phyloP scores from a whole-genome alignment of 2,329 filamentous ascomycete genomes.

The Cercospora sp. region DNA sequence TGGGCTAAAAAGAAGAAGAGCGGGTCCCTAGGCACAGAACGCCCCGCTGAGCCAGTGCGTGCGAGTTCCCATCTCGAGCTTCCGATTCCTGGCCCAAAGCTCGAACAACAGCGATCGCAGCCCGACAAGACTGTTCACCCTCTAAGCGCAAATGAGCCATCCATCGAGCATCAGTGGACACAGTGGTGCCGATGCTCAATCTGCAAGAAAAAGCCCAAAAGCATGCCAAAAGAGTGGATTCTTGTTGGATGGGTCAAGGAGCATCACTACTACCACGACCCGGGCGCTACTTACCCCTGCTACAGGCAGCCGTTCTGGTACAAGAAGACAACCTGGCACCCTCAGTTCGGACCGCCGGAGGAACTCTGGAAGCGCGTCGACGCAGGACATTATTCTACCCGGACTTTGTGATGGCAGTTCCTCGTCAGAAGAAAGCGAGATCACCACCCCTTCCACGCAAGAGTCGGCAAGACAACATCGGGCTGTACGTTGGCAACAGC shows the following conservation, averaged over 20 bases:
- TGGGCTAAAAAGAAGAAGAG: neutral
- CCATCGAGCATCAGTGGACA: slow-evolving; percentile 3
- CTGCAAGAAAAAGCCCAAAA: slow-evolving; percentile 2
- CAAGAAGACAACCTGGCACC: slow-evolving; percentile 9
- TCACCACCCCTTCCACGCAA: slow-evolving; percentile 1
- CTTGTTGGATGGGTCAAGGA: slow-evolving; percentile 10
- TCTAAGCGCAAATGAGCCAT: slow-evolving; percentile 8
- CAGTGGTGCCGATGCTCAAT: neutral
- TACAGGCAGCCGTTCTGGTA: slow-evolving; percentile 11
- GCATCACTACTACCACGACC: slow-evolving; percentile 7
- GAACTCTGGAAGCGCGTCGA: neutral
- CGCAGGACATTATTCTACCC: neutral
- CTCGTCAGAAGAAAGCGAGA: slow-evolving; percentile 5
- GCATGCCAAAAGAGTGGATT: slow-evolving; percentile 4
- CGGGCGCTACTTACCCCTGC: slow-evolving; percentile 5
- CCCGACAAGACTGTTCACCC: neutral
- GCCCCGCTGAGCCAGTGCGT: neutral
- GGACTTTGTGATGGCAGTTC: neutral
- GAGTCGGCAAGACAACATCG: slow-evolving; percentile 25
- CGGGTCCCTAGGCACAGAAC: neutral
- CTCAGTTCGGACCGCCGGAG: slow-evolving; percentile 5
- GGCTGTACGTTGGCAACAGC: slow-evolving; percentile 31
- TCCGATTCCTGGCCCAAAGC: neutral
- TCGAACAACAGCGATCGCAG: neutral
- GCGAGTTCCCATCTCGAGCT: neutral